Percentiles rank a stretch among this genome's conserved stretches.
These are phyloP conservation scores for Parastagonospora avenae DNA, from an alignment of 2,329 filamentous ascomycete species.

Conservation along the genomic window DNA sequence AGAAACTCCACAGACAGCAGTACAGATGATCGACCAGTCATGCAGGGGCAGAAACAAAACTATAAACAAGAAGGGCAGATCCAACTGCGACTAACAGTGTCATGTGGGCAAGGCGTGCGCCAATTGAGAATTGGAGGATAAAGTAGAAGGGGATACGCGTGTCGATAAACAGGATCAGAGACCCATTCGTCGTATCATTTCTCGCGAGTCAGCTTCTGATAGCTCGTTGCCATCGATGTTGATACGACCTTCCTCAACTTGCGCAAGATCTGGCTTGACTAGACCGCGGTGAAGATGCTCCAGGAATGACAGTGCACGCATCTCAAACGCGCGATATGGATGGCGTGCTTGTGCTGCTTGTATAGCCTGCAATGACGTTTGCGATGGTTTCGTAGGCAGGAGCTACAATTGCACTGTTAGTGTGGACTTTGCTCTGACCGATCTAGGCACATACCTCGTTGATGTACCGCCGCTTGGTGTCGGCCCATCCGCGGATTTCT, in stretches of 20 bases:
- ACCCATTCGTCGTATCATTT: slow-evolving; percentile 41
- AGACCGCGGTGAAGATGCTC: slow-evolving; percentile 50
- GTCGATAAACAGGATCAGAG: slow-evolving; percentile 17
- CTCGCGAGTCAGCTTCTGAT: slow-evolving; percentile 34
- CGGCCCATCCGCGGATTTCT: slow-evolving; percentile 45
- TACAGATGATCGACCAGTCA: no score
- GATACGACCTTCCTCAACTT: slow-evolving; percentile 56
- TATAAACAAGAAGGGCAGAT: no score
- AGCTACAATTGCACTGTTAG: slow-evolving; percentile 16
- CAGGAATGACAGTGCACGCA: slow-evolving; percentile 50
- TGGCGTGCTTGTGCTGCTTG: slow-evolving; percentile 36
- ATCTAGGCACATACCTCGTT: slow-evolving; percentile 19
- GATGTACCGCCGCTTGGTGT: slow-evolving; percentile 43
- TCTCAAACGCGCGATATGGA: slow-evolving; percentile 48
- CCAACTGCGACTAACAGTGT: no score
- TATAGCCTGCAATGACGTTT: slow-evolving; percentile 26
- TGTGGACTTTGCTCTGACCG: neutral
- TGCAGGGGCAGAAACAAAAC: no score
- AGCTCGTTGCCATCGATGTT: slow-evolving; percentile 40
- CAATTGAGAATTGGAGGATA: neutral
- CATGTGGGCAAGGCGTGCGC: no score
- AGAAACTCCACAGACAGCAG: neutral
- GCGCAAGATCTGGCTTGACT: slow-evolving; percentile 55
- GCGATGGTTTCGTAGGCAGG: slow-evolving; percentile 22
- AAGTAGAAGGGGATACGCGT: neutral